These are phyloP conservation scores for Mucor velutinosus DNA, from an alignment of 371 early-diverging fungal species.

Conservation along the genomic window DNA sequence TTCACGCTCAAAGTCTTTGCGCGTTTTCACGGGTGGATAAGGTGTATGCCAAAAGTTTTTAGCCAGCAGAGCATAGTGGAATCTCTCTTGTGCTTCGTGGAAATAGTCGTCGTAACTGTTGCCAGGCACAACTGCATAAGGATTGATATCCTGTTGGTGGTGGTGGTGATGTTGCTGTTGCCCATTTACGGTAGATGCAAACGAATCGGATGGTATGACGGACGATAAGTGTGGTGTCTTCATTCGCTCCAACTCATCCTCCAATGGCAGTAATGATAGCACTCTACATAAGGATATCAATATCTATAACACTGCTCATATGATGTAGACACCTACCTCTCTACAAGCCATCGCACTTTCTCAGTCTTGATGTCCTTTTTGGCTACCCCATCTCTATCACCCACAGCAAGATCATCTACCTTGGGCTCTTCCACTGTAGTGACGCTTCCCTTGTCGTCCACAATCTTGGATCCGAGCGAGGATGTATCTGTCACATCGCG, in stretches of 20 bases:
- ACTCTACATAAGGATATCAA: conserved; percentile 25
- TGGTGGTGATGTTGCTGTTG: background rate
- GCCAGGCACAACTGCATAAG: conserved; percentile 43
- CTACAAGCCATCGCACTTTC: conserved; percentile 55
- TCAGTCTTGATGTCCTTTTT: conserved; percentile 40
- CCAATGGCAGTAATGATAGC: conserved; percentile 51
- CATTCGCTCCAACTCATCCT: conserved; percentile 54
- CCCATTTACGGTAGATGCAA: conserved; percentile 23
- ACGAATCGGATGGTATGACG: conserved; percentile 39
- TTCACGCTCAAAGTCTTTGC: conserved; percentile 41
- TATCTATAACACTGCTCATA: background rate
- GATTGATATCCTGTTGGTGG: background rate
- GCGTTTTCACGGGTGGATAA: conserved; percentile 48
- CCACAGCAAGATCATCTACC: conserved; percentile 20
- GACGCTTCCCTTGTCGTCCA: conserved; percentile 34
- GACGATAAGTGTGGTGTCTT: conserved; percentile 48
- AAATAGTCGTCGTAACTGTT: conserved; percentile 58
- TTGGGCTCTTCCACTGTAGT: conserved; percentile 20
- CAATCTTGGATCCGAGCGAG: conserved; percentile 38
- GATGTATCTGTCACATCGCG: conserved; percentile 39
- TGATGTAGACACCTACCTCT: conserved; percentile 34
- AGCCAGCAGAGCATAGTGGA: conserved; percentile 51
- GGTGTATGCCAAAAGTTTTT: conserved; percentile 53
- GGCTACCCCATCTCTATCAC: conserved; percentile 10
- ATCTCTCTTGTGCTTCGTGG: conserved; percentile 53